Base-by-base conservation (phyloP, 345 rosid species). In the Punica granatum region DNA sequence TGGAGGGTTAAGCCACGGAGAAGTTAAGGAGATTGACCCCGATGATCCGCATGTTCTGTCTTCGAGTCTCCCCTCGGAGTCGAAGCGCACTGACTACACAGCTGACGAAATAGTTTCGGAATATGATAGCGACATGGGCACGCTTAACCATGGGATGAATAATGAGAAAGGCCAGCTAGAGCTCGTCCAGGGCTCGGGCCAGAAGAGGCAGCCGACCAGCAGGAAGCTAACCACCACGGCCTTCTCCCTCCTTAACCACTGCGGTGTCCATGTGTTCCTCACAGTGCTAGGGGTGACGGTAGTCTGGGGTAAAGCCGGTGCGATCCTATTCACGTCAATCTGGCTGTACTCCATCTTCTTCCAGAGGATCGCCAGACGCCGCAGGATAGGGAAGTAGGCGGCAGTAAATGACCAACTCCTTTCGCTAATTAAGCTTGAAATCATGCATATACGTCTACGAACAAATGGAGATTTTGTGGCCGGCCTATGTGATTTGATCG, bases 271-370 rank as follows among this genome's bases (percentile, higher is more conserved):
- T 1, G 34, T 56, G 32, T 13, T 56, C 61, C 59, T 78, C 1
- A 15, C 71, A n/a, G 73, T 68, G 63, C 67, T 81, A 2, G 37
- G 60, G 4, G 61, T 73, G 67, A 84, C 79, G 9, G 61, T 74
- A 15, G 39, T 78, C n/a, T 79, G 81, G 71, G 88, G 88, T 3
- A 80, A 71, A 63, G 18, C 73, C 12, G 73, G 64, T 34, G 88
- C 84, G 32, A 75, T 84, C 70, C 39, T 82, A 23, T 72, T 76
- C 31, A 75, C 82, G 15, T 74, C 78, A 9, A 42, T 74, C 19
- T 78, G 72, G 71, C 19, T 56, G 33, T 56, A 12, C 32, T 26
- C 61, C 61, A 56, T 56, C 54, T 84, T 49, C n/a, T 78, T 64
- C 61, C 69, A 63, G 59, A 7, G 69, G 32, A 74, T 69, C 62